Percentiles rank a stretch among this genome's conserved stretches.
Evolutionary conservation across 2,329 filamentous ascomycete genomes (phyloP).

Genomic region (Calycina marina): DNA sequence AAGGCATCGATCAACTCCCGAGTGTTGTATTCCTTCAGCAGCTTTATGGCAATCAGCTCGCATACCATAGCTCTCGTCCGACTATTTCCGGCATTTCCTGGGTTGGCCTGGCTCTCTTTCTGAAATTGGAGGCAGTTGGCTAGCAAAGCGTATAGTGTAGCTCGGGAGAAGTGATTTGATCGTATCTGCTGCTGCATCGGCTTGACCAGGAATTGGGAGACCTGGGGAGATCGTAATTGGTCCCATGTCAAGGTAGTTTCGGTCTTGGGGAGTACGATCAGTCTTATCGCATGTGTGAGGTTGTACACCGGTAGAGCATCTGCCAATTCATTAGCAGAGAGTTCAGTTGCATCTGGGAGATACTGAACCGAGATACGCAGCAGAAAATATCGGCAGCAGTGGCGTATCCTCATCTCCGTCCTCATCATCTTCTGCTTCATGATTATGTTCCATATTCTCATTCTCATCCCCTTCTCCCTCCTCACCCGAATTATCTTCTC

Average conservation of each 20-base stretch:
- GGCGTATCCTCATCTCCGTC: constrained; percentile 29
- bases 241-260: constrained; percentile 93
- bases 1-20: constrained; percentile 85
- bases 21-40: constrained; percentile 80
- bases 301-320: constrained; percentile 81
- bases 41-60: constrained; percentile 77
- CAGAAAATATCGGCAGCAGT: constrained; percentile 65
- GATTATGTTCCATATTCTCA: constrained; percentile 25
- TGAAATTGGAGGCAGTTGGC: constrained; percentile 88
- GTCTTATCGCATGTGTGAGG: constrained; percentile 78
- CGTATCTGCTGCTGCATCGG: constrained; percentile 86
- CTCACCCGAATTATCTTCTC: constrained; percentile 16
- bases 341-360: too few species aligned
- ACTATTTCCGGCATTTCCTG: constrained; percentile 72
- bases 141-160: constrained; percentile 78
- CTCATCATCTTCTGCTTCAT: constrained; percentile 26
- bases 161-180: constrained; percentile 67
- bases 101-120: constrained; percentile 71
- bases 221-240: constrained; percentile 85
- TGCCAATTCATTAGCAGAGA: constrained; percentile 27
- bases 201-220: constrained; percentile 90
- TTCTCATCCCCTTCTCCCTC: constrained; percentile 19
- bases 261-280: constrained; percentile 69
- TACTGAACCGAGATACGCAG: constrained; percentile 54
- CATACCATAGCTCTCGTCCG: constrained; percentile 77